Percentiles rank a stretch among this genome's conserved stretches.
These are phyloP conservation scores for Clavispora phyllophila DNA, from an alignment of 805 yeast genomes.

Conservation along the genomic window DNA sequence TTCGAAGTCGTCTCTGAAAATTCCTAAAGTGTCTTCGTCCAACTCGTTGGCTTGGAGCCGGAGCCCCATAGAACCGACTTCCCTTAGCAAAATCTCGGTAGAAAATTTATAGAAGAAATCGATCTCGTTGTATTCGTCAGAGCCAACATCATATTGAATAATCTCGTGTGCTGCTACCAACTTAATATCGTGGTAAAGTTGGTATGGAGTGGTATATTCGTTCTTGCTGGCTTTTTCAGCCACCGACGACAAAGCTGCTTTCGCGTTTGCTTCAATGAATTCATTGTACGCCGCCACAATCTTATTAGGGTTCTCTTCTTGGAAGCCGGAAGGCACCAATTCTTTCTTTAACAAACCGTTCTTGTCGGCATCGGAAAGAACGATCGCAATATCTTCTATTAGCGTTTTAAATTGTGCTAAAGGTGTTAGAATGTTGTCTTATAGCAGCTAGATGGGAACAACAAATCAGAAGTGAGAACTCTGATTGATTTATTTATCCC, in stretches of 20 bases:
- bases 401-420: constrained; percentile 4
- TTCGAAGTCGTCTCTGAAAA: constrained; percentile 54
- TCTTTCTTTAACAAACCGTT: constrained; percentile 7
- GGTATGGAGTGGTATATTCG: constrained; percentile 46
- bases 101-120: constrained; percentile 62
- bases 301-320: constrained; percentile 39
- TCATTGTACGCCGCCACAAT: constrained; percentile 41
- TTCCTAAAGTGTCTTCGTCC: constrained; percentile 22
- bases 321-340: constrained; percentile 42
- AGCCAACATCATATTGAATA: constrained; percentile 44
- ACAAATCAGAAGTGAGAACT: too few species aligned
- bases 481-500: not conserved
- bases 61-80: constrained; percentile 43
- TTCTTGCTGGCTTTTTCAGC: constrained; percentile 31
- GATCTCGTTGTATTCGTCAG: constrained; percentile 43
- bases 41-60: constrained; percentile 10
- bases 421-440: not conserved
- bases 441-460: not conserved
- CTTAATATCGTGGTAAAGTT: constrained; percentile 62
- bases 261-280: constrained; percentile 25
- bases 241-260: constrained; percentile 35
- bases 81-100: constrained; percentile 60
- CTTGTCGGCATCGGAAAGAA: constrained; percentile 8
- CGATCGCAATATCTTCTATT: constrained; percentile 13
- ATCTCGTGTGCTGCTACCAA: constrained; percentile 49